Base-by-base conservation (phyloP, 345 rosid species). In the Populus pruinosa region DNA sequence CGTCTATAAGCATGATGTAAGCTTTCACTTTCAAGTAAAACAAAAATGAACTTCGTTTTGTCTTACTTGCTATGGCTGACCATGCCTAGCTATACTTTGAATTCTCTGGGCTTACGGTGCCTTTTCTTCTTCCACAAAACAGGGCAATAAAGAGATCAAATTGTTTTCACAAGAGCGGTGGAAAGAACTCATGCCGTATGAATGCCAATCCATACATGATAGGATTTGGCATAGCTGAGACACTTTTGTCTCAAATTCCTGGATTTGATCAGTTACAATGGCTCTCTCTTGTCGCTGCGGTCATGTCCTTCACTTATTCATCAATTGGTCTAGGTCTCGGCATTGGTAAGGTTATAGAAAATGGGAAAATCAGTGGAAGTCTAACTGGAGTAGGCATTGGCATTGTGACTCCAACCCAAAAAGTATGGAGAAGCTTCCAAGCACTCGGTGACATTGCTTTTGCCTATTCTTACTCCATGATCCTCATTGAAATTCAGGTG, bases 271-370 rank as follows among this genome's bases (percentile, higher is more conserved):
- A 90, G 84, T 81, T 96, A 50, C 90, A 91, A 91, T 93, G 98
- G 98, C 92, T 93, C 77, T 93, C 99, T 62, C 85, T 90, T 66
- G 88, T 93, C 9, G 99, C 94, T 5, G 97, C 99, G 6, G 88
- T 91, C 74, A 96, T 96, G 99, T 93, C 98, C 36, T 96, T 93
- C 84, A 90, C 99, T 69, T 93, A 93, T 90, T 93, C 98, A 1
- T 68, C 88, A n/a, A 91, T 96, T 71, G 98, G 99, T 56, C 91
- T 96, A 3, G 93, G 89, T 47, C 98, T 96, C 1, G 98, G 97
- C 5, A 80, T 96, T 64, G 89, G 84, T 29, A 84, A 93, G 87
- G 98, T 93, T 4, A 91, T 85, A 76, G 87, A 86, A 71, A 88
- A 71, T 69, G 90, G 90, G 49, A 85, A 82, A 75, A 1, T 91